phyloP scores from a whole-genome alignment of 768 basidiomycete genomes.

The Tephrocybe sp. region DNA sequence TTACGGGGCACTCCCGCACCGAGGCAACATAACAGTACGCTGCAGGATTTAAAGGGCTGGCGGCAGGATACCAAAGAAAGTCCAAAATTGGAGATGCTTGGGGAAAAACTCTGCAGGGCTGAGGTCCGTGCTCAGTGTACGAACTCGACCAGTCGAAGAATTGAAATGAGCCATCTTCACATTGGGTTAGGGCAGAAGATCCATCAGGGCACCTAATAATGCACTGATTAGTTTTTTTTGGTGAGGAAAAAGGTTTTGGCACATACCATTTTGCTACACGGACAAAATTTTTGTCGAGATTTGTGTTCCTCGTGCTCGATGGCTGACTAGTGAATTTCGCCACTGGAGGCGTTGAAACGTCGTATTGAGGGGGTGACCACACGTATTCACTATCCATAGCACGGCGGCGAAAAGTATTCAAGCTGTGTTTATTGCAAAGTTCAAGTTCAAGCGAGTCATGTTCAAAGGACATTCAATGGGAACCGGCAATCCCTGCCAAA shows the following conservation, averaged over 20 bases:
- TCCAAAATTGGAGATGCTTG: conserved; percentile 78
- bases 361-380: conserved; percentile 19
- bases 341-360: conserved; percentile 21
- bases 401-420: too few species aligned
- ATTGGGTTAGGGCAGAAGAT: conserved; percentile 59
- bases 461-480: too few species aligned
- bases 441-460: too few species aligned
- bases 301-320: conserved; percentile 18
- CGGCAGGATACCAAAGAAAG: conserved; percentile 82
- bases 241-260: not conserved
- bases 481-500: too few species aligned
- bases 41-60: conserved; percentile 51
- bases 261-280: conserved; percentile 54
- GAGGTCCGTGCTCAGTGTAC: not conserved
- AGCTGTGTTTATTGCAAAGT: too few species aligned
- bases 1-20: conserved; percentile 82
- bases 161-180: conserved; percentile 68
- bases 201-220: conserved; percentile 71
- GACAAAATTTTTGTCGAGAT: conserved; percentile 43
- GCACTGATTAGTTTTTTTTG: not conserved
- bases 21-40: conserved; percentile 84
- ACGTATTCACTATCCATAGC: not conserved
- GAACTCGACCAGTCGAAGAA: conserved; percentile 45
- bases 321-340: conserved; percentile 13
- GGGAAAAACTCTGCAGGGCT: conserved; percentile 25